Evolutionary conservation across 2,329 filamentous ascomycete genomes (phyloP).

Genomic region (Taxawa tesnikishii): DNA sequence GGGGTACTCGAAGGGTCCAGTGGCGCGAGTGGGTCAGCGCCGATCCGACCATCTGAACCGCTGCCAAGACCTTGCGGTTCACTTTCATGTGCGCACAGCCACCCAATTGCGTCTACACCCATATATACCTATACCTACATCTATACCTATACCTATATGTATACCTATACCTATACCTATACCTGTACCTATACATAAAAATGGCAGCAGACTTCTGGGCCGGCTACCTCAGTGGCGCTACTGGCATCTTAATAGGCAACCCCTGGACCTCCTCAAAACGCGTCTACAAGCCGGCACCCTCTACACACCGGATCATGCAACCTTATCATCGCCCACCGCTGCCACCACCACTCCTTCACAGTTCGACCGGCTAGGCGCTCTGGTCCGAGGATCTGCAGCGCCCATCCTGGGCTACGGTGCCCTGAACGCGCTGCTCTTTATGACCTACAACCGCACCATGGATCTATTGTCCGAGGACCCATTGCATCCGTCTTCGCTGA

Average conservation of each 20-base stretch:
- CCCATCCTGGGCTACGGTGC: constrained; percentile 84
- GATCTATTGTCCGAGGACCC: constrained; percentile 34
- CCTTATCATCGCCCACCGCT: constrained; percentile 4
- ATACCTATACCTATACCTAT: background rate
- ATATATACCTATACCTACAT: background rate
- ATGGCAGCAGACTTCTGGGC: constrained; percentile 93
- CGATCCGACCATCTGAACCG: too few relatives aligned
- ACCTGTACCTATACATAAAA: background rate
- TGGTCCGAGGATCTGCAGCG: constrained; percentile 56
- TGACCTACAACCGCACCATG: constrained; percentile 80
- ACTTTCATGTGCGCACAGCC: too few relatives aligned
- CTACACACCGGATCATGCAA: constrained; percentile 10
- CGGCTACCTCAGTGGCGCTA: constrained; percentile 75
- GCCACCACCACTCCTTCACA: constrained; percentile 1
- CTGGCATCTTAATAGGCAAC: constrained; percentile 80
- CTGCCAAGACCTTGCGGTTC: too few relatives aligned
- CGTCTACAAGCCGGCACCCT: constrained; percentile 57
- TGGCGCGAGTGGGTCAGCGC: too few relatives aligned
- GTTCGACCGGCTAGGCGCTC: constrained; percentile 12
- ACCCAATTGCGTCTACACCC: constrained; percentile 1
- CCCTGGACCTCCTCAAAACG: constrained; percentile 62
- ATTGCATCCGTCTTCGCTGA: constrained; percentile 6
- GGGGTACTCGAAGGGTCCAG: background rate
- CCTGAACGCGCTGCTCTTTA: constrained; percentile 80
- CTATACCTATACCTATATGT: background rate